Evolutionary conservation across 2,329 filamentous ascomycete genomes (phyloP).

Genomic region (Escovopsis sp.): DNA sequence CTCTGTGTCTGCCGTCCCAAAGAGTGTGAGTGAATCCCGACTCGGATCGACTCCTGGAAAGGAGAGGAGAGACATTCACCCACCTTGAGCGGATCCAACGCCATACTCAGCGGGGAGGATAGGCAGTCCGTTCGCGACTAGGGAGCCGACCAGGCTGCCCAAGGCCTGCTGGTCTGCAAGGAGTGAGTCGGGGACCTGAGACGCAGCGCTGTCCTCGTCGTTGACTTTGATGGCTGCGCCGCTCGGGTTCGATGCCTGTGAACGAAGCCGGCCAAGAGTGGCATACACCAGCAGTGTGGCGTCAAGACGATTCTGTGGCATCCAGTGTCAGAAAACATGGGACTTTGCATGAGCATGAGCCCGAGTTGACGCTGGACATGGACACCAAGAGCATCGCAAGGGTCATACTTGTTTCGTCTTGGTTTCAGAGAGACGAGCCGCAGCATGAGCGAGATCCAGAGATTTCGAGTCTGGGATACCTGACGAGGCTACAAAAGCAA

Average conservation of each 20-base stretch:
- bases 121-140: background rate
- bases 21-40: background rate
- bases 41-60: no score
- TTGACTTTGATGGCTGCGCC: no score
- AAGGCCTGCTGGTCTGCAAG: background rate
- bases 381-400: background rate
- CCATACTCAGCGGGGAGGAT: background rate
- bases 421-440: background rate
- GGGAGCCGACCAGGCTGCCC: background rate
- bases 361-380: background rate
- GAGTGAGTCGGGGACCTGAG: no score
- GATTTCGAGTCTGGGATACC: background rate
- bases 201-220: no score
- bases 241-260: no score
- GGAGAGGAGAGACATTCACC: background rate
- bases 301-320: constrained; percentile 1
- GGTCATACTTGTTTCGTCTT: background rate
- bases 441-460: background rate
- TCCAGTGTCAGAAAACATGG: background rate
- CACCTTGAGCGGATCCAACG: background rate
- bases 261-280: background rate
- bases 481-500: background rate
- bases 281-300: background rate
- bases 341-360: background rate
- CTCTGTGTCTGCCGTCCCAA: background rate